These are phyloP conservation scores for Trametes sp. DNA, from an alignment of 1,284 basidiomycete species.

Conservation along the genomic window DNA sequence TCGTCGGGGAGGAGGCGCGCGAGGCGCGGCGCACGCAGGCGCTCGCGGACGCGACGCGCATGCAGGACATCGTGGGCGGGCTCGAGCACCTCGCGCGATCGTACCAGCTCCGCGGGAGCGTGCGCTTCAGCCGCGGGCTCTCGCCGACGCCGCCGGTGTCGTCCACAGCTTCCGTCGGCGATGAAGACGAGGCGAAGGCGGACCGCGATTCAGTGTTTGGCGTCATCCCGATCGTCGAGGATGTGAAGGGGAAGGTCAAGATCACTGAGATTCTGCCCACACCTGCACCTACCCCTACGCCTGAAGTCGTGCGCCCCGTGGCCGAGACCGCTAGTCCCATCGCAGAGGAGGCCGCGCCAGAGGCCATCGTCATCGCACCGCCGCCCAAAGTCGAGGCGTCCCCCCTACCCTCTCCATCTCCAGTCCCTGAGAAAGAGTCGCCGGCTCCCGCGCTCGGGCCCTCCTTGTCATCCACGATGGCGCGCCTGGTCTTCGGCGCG, in stretches of 20 bases:
- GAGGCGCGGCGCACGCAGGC: conserved; percentile 54
- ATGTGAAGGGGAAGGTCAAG: conserved; percentile 1
- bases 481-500: conserved; percentile 19
- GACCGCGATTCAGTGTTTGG: conserved; percentile 22
- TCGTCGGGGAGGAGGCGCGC: conserved; percentile 69
- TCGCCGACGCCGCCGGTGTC: conserved; percentile 21
- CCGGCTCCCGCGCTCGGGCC: background rate
- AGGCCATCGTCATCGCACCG: background rate
- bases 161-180: conserved; percentile 26
- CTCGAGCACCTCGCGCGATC: conserved; percentile 53
- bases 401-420: background rate
- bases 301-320: background rate
- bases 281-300: conserved; percentile 7
- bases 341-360: background rate
- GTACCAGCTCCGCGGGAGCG: conserved; percentile 37
- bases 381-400: background rate
- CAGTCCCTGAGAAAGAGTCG: background rate
- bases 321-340: background rate
- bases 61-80: conserved; percentile 58
- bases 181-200: conserved; percentile 30
- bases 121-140: conserved; percentile 13
- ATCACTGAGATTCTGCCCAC: conserved; percentile 11
- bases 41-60: conserved; percentile 50
- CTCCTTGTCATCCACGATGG: conserved; percentile 7
- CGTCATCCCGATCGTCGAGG: conserved; percentile 7